These are phyloP conservation scores for Ophiostoma sp. DNA, from an alignment of 2,329 filamentous ascomycete species.

Conservation along the genomic window DNA sequence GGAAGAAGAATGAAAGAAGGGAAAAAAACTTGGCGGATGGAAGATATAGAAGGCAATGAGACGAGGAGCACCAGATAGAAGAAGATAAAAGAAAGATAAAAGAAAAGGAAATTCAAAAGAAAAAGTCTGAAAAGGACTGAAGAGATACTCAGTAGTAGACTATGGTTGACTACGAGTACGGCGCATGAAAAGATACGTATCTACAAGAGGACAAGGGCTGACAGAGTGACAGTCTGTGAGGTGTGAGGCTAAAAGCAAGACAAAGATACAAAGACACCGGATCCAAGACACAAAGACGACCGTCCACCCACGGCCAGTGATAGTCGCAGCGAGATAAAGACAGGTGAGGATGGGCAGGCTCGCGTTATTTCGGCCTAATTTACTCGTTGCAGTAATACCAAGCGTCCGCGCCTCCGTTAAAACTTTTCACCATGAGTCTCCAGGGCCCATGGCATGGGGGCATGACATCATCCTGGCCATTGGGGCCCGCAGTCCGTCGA, in stretches of 20 bases:
- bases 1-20: background rate
- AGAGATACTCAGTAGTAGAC: background rate
- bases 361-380: slow-evolving; percentile 16
- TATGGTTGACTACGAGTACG: background rate
- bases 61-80: background rate
- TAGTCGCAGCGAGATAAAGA: slow-evolving; percentile 1
- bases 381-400: slow-evolving; percentile 17
- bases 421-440: background rate
- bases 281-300: background rate
- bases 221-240: background rate
- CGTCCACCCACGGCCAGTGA: too few species aligned
- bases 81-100: background rate
- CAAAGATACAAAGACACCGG: background rate
- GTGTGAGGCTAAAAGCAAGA: background rate
- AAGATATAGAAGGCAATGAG: background rate
- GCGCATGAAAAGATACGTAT: background rate
- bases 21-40: slow-evolving; percentile 1
- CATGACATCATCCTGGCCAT: slow-evolving; percentile 4
- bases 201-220: background rate
- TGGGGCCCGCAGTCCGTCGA: slow-evolving; percentile 3
- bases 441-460: slow-evolving; percentile 9
- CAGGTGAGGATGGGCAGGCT: background rate
- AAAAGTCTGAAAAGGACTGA: background rate
- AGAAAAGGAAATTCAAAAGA: background rate
- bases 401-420: slow-evolving; percentile 13